phyloP scores from a whole-genome alignment of 108 stramenopile species.

The Cyclotella cryptica region DNA sequence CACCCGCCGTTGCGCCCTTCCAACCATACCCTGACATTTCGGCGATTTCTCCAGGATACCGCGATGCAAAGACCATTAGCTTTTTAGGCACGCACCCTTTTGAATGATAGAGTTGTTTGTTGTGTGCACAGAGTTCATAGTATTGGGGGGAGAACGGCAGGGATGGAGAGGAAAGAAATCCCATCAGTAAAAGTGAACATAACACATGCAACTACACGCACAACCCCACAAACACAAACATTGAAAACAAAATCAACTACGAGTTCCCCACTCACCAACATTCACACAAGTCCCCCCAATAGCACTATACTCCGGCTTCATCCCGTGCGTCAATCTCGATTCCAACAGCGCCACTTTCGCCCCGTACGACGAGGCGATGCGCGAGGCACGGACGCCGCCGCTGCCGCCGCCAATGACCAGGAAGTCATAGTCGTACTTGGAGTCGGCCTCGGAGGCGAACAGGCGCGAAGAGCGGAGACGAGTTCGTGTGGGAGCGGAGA shows the following conservation, averaged over 20 bases:
- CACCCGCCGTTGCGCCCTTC: slow-evolving; percentile 59
- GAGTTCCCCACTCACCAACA: slow-evolving; percentile 70
- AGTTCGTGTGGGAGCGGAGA: not conserved
- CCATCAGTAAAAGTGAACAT: too few relatives aligned
- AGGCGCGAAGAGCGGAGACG: slow-evolving; percentile 7
- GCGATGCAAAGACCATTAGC: slow-evolving; percentile 71
- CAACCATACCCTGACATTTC: slow-evolving; percentile 74
- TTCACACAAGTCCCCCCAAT: slow-evolving; percentile 89
- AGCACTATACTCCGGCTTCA: slow-evolving; percentile 40
- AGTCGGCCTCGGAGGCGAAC: slow-evolving; percentile 6
- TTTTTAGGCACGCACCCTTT: slow-evolving; percentile 62
- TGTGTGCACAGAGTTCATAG: too few relatives aligned
- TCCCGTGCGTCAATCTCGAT: slow-evolving; percentile 35
- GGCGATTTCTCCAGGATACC: slow-evolving; percentile 63
- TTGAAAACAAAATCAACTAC: too few relatives aligned
- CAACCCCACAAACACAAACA: too few relatives aligned
- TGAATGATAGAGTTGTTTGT: too few relatives aligned
- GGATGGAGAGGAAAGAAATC: too few relatives aligned
- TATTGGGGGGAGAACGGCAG: too few relatives aligned
- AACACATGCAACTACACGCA: too few relatives aligned
- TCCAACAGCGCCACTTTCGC: slow-evolving; percentile 84
- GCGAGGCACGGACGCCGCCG: slow-evolving; percentile 56
- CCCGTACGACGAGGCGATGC: slow-evolving; percentile 71
- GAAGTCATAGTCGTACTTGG: slow-evolving; percentile 58
- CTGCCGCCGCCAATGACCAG: slow-evolving; percentile 59